Conservation (phyloP, 148 eudicot genomes). For the Simmondsia chinensis region DNA sequence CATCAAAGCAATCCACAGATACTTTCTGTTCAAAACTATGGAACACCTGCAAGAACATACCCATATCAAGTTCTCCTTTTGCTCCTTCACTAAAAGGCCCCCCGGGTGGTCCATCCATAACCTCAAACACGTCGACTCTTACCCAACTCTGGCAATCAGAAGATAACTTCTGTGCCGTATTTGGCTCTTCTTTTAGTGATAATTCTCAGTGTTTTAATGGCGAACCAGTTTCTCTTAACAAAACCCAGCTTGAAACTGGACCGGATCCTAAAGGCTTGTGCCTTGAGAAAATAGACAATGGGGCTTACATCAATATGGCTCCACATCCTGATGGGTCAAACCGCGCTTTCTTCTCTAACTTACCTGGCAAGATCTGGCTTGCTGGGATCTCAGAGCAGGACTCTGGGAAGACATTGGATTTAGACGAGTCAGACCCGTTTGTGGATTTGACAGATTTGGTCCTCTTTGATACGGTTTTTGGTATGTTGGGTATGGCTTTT, state of each 20-base stretch:
- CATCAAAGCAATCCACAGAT: constrained; percentile 24
- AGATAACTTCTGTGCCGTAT: constrained; percentile 52
- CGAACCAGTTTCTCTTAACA: constrained; percentile 31
- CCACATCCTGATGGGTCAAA: constrained; percentile 88
- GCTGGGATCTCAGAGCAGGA: constrained; percentile 66
- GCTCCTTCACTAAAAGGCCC: constrained; percentile 64
- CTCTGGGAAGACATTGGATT: constrained; percentile 38
- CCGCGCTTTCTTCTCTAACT: constrained; percentile 72
- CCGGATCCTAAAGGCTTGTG: constrained; percentile 64
- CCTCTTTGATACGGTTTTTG: constrained; percentile 59
- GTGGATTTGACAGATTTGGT: constrained; percentile 85
- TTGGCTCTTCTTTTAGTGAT: constrained; percentile 34
- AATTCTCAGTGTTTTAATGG: constrained; percentile 58
- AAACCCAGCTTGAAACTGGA: constrained; percentile 13
- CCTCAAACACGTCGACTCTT: constrained; percentile 42
- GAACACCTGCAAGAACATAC: constrained; percentile 47
- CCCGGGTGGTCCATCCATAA: constrained; percentile 27
- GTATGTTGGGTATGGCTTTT: constrained; percentile 92
- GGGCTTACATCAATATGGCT: constrained; percentile 69
- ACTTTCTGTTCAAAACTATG: constrained; percentile 67
- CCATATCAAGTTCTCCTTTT: constrained; percentile 63
- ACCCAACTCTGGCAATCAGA: constrained; percentile 78
- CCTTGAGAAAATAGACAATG: constrained; percentile 63
- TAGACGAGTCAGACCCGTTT: constrained; percentile 75
- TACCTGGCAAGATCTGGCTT: constrained; percentile 77